A percentile compares a stretch with the other conserved stretches of the same genome.
phyloP scores from a whole-genome alignment of 169 alveolate species.

The Toxoplasma gondii region DNA sequence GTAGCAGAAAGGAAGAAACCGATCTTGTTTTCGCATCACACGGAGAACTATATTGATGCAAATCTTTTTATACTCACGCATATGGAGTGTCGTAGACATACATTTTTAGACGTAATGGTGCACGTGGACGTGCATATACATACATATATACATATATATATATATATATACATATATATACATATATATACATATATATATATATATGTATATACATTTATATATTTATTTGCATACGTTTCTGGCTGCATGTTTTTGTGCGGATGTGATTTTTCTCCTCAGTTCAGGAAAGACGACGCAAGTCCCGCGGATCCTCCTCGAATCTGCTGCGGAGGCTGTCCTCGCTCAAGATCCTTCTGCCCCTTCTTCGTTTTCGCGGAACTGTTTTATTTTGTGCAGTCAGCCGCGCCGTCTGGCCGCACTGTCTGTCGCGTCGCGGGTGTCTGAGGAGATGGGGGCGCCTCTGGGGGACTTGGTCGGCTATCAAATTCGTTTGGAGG shows the following conservation, averaged over 20 bases:
- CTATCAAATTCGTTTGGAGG: slow-evolving; percentile 96
- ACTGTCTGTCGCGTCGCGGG: slow-evolving; percentile 98
- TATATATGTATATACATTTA: neutral
- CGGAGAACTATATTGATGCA: no score
- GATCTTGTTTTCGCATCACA: no score
- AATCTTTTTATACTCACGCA: no score
- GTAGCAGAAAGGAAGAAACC: no score
- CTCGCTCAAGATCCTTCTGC: neutral
- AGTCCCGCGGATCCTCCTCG: slow-evolving; percentile 91
- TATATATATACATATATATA: no score
- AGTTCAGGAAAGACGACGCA: slow-evolving; percentile 95
- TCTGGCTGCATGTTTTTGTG: neutral
- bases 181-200: no score
- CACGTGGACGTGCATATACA: neutral
- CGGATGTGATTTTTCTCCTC: neutral
- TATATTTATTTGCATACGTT: no score
- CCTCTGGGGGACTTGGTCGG: slow-evolving; percentile 97
- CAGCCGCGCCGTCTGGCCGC: slow-evolving; percentile 99
- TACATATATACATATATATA: no score
- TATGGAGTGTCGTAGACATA: no score
- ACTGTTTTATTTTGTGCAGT: slow-evolving; percentile 96
- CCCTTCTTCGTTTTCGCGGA: slow-evolving; percentile 23
- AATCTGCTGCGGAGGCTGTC: slow-evolving; percentile 72
- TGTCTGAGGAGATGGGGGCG: slow-evolving; percentile 95
- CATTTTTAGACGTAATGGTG: no score